Conservation (phyloP, 306 rosid genomes). For the Fragaria nilgerrensis region DNA sequence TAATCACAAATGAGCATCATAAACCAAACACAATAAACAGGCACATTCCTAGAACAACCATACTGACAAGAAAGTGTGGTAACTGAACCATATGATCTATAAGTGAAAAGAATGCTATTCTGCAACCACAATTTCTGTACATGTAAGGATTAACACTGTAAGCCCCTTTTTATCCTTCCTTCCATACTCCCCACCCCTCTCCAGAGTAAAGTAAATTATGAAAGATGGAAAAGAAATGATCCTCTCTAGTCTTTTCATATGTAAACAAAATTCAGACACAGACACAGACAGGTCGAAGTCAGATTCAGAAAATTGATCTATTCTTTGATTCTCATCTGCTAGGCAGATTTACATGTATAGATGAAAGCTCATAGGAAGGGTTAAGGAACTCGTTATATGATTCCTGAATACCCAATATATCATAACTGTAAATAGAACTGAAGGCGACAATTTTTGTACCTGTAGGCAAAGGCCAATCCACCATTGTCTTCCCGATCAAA, state of each 20-base stretch:
- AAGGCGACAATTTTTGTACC: slow-evolving; percentile 47
- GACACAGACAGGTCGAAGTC: neutral
- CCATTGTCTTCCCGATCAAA: slow-evolving; percentile 83
- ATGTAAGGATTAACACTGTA: neutral
- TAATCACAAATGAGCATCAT: slow-evolving; percentile 15
- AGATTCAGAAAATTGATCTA: neutral
- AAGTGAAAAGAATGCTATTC: neutral
- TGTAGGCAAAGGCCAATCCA: slow-evolving; percentile 92
- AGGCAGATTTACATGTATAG: neutral
- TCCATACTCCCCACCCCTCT: neutral
- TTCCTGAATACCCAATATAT: neutral
- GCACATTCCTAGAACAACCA: neutral
- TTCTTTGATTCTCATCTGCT: neutral
- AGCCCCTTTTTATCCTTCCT: neutral
- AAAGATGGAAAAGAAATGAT: neutral
- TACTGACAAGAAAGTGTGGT: neutral
- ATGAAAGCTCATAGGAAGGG: neutral
- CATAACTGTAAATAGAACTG: neutral
- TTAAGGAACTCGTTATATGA: neutral
- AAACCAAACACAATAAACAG: slow-evolving; percentile 24
- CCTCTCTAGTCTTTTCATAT: neutral
- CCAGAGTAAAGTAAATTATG: neutral
- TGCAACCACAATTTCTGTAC: neutral
- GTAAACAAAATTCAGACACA: neutral
- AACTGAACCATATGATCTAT: neutral